phyloP scores from a whole-genome alignment of 352 stramenopile species.

The Globisporangium uncinulatum region DNA sequence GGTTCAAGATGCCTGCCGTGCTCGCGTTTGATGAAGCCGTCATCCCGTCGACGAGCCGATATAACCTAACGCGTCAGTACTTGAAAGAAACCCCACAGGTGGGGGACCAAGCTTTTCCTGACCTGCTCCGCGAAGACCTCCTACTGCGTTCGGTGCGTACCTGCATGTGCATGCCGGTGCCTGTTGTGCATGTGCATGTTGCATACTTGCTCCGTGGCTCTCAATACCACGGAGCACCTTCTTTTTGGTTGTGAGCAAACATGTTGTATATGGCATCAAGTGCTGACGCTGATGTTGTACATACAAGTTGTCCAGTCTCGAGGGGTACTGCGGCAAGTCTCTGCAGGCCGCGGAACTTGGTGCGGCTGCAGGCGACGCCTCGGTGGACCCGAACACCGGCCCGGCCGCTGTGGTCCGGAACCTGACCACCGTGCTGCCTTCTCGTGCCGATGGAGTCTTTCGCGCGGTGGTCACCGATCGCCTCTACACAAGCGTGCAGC shows the following conservation, averaged over 20 bases:
- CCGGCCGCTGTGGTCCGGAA: not conserved
- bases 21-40: slow-evolving; percentile 6
- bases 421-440: not conserved
- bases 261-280: not conserved
- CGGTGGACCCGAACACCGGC: not conserved
- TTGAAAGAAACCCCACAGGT: not conserved
- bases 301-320: not conserved
- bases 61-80: not conserved
- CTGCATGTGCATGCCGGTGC: no score
- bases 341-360: not conserved
- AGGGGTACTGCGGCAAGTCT: not conserved
- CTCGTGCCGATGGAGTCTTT: not conserved
- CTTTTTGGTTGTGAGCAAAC: not conserved
- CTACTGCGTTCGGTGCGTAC: not conserved
- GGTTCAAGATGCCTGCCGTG: not conserved
- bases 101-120: not conserved
- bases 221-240: not conserved
- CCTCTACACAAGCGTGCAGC: slow-evolving; percentile 2
- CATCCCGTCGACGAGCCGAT: not conserved
- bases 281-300: not conserved
- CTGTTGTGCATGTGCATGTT: not conserved
- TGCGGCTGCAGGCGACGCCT: not conserved
- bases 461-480: not conserved
- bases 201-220: not conserved
- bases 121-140: not conserved